Base-by-base conservation (phyloP, 2,329 filamentous ascomycete species). In the Colletotrichum spaethianum region DNA sequence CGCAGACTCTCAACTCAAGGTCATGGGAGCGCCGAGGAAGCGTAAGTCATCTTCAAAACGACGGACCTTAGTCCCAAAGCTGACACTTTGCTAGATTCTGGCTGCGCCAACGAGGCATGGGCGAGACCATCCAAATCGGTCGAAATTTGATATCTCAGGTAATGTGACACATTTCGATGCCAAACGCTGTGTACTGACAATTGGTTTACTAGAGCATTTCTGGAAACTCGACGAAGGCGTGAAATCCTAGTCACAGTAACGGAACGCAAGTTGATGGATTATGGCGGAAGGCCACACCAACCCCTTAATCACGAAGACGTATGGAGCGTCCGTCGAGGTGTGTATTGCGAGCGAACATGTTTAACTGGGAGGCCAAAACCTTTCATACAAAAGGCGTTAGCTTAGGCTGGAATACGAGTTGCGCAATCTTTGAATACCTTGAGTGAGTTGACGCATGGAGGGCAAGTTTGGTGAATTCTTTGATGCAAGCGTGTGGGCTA, bases 111-210 rank as follows among this genome's bases (percentile, higher is more conserved):
- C 84, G 86, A 63, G 86, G 89, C 14, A 85, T 88, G 78, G 81
- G 83, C 4, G 89, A 91, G 75, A 90, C 88, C 0, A 88, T 92
- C 63, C 80, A 88, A 61, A 83, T 90, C 33, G 90, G 90, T 4
- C 85, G 86, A 64, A 82, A 77, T 31, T 82, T 90, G 78, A 91
- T 92, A 75, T 81, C 84, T n/a, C 83, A 87, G 79, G 82, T 81
- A 71, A 67, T 78, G 68, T 18, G 20, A 31, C 12, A 16, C 14
- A 12, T 11, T 18, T 42, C 20, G 9, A 26, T 28, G 11, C 20
- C 11, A 8, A 31, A n/a, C 9, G 33, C 14, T 20, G 28, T n/a
- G n/a, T 56, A 9, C 50, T 65, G 11, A 63, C 23, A 2, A 28
- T 23, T 36, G 36, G n/a, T 31, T 4, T 23, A 9, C 11, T 26